These are phyloP conservation scores for Sporothrix inflata DNA, from an alignment of 2,329 filamentous ascomycete genomes.

Conservation along the genomic window DNA sequence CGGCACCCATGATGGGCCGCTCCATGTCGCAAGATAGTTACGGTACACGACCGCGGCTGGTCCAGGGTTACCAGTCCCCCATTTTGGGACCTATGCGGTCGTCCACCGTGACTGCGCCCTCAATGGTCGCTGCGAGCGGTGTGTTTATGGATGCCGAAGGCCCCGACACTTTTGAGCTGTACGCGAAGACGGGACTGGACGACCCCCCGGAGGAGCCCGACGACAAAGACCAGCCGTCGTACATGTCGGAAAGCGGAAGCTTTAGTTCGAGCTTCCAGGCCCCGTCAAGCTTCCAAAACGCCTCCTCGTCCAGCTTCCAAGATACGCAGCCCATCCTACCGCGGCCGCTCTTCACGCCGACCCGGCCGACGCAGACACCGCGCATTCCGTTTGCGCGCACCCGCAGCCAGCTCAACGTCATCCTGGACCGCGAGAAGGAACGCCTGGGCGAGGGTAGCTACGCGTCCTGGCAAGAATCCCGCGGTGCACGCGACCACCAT, in stretches of 20 bases:
- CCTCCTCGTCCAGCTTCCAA: slow-evolving; percentile 6
- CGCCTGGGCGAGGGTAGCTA: slow-evolving; percentile 41
- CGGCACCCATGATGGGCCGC: slow-evolving; percentile 25
- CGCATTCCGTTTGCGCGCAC: slow-evolving; percentile 58
- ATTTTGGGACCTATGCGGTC: slow-evolving; percentile 9
- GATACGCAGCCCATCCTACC: slow-evolving; percentile 40
- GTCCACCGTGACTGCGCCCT: slow-evolving; percentile 23
- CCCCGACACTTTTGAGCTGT: slow-evolving; percentile 29
- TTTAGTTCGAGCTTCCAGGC: slow-evolving; percentile 33
- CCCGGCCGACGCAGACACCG: slow-evolving; percentile 51
- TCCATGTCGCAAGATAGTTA: slow-evolving; percentile 33
- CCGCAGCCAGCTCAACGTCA: slow-evolving; percentile 62
- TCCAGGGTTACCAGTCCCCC: neutral
- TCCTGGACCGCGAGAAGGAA: slow-evolving; percentile 58
- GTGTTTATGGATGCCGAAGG: slow-evolving; percentile 31
- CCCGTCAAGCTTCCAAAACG: slow-evolving; percentile 28
- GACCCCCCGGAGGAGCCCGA: slow-evolving; percentile 17
- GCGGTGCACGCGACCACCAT: slow-evolving; percentile 9
- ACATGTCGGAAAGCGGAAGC: slow-evolving; percentile 12
- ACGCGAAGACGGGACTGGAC: slow-evolving; percentile 24
- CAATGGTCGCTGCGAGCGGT: slow-evolving; percentile 27
- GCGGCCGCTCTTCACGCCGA: slow-evolving; percentile 51
- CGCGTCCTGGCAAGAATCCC: slow-evolving; percentile 28
- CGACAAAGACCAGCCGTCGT: slow-evolving; percentile 3
- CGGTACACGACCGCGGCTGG: neutral